Conservation (phyloP, 331 rosid genomes). For the Telfairia occidentalis region DNA sequence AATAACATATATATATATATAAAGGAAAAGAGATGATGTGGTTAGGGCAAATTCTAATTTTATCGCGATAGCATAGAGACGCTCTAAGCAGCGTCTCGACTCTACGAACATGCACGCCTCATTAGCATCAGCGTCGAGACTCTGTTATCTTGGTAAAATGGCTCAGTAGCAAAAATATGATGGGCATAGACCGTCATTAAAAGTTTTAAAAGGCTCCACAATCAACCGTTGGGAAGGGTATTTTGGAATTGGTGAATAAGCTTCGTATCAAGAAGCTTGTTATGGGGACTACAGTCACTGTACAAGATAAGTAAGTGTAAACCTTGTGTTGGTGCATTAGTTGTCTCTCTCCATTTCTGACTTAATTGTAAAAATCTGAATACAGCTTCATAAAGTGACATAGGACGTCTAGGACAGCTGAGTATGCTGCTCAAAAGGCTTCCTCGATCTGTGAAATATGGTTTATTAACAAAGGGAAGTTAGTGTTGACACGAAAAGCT, state of each 20-base stretch:
- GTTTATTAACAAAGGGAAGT: conserved; percentile 65
- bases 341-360: neutral
- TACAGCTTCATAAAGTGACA: conserved; percentile 36
- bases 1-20: too few species aligned
- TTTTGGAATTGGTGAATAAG: conserved; percentile 44
- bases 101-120: too few species aligned
- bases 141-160: too few species aligned
- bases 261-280: conserved; percentile 55
- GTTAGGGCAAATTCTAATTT: too few species aligned
- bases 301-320: conserved; percentile 46
- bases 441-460: conserved; percentile 63
- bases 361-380: neutral
- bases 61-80: too few species aligned
- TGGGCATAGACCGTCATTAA: too few species aligned
- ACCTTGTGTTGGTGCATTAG: neutral
- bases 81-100: too few species aligned
- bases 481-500: conserved; percentile 61
- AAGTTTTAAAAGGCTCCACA: too few species aligned
- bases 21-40: too few species aligned
- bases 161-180: too few species aligned
- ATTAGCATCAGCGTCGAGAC: too few species aligned
- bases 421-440: conserved; percentile 50
- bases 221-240: conserved; percentile 65
- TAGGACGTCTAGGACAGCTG: conserved; percentile 52
- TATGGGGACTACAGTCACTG: conserved; percentile 38